Evolutionary conservation across 1,139 yeast genomes (phyloP), one percentile per base, ranked within the genome.

Genomic region (Suhomyces atakaporum): DNA sequence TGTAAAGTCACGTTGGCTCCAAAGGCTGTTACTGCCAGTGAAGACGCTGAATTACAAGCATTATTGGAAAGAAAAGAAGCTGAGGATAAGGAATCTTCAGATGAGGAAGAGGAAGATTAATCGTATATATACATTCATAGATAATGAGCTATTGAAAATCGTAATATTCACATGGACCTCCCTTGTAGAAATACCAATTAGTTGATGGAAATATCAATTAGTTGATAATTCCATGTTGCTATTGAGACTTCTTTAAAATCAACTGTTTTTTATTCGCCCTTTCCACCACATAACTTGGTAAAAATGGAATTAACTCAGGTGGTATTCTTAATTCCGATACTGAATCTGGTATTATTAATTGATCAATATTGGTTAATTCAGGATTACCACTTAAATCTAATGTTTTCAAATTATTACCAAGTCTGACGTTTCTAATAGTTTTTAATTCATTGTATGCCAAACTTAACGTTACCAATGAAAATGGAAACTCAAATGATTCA

Each of bases 1-100:
- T 84, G 96, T 62, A 88, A 86, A 52, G 84, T 92, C 47, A 89
- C 95, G 45, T 90, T 92, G 97, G 92, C 95, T 53, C 97, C 98
- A 58, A 90, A 90, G 79, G 97, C 97, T 31, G 97, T 92, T 49
- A 88, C 97, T 43, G 97, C 96, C 44, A 86, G 92, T 44, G 99
- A 92, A 63, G 99, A 92, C 63, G 97, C 97, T 43, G 97, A 90
- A 69, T 80, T 92, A 59, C 96, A 89, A 66, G 96, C 96, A 47
- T 75, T 92, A 51, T 84, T 92, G 80, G 76, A 71, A 50, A 65
- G 72, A 46, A 72, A 71, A 53, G 76, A 69, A 54, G 73, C 69
- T 38, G 77, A 70, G 47, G 75, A 71, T 38, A 65, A 63, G 49
- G 69, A 63, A 20, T 60, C 69, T 31, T 66, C 72, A 28, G 73